A percentile compares a stretch with the other conserved stretches of the same genome.
Evolutionary conservation across 2,329 filamentous ascomycete species (phyloP).

Genomic region (Meredithiella fracta): DNA sequence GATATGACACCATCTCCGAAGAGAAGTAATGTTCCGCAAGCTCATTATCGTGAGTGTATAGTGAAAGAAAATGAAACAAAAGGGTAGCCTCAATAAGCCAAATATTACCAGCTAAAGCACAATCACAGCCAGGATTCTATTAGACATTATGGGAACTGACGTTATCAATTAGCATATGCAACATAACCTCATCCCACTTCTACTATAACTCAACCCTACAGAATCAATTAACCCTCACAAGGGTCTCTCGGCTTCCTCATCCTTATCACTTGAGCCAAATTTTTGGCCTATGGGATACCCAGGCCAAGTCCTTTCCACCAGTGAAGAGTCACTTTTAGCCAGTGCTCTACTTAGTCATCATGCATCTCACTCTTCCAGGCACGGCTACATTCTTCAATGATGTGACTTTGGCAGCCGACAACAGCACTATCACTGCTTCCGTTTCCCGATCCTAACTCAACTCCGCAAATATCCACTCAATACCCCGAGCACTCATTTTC

Average conservation of each 20-base stretch:
- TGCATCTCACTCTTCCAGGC: neutral
- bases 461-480: neutral
- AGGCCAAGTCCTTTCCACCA: neutral
- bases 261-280: neutral
- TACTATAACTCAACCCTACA: no score
- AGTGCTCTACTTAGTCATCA: constrained; percentile 7
- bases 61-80: neutral
- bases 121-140: neutral
- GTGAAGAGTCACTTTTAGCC: constrained; percentile 6
- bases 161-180: neutral
- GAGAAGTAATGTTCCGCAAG: neutral
- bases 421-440: constrained; percentile 2
- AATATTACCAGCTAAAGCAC: neutral
- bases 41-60: neutral
- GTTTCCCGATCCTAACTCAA: neutral
- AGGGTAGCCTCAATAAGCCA: neutral
- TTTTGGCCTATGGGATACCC: neutral
- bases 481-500: constrained; percentile 14
- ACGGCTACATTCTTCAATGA: constrained; percentile 8
- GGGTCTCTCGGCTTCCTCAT: neutral
- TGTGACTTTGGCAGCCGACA: constrained; percentile 4
- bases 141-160: no score
- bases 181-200: neutral
- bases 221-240: no score
- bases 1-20: neutral